Percentiles rank a stretch among this genome's conserved stretches.
Conservation (phyloP, 257 asterid species). For the Solanum sitiens region DNA sequence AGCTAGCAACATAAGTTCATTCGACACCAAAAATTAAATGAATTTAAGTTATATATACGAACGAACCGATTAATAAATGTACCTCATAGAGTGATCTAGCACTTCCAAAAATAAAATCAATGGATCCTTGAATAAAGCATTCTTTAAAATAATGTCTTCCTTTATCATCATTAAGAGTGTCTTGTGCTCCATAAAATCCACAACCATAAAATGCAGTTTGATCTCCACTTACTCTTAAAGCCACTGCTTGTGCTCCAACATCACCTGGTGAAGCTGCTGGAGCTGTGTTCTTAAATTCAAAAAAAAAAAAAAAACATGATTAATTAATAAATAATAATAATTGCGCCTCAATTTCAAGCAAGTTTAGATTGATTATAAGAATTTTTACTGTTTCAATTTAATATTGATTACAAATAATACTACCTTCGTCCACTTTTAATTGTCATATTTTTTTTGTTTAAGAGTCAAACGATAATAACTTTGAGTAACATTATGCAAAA, state of each 20-base stretch:
- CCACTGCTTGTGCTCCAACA: constrained; percentile 66
- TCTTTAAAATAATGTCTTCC: constrained; percentile 82
- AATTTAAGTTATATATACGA: neutral
- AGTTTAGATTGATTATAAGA: neutral
- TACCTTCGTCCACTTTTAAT: too few relatives aligned
- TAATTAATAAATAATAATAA: neutral
- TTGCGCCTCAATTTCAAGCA: neutral
- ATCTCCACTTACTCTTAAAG: constrained; percentile 56
- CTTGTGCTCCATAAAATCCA: constrained; percentile 81
- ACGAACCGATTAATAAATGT: neutral
- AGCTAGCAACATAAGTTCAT: neutral
- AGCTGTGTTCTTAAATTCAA: constrained; percentile 51
- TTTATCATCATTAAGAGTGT: constrained; percentile 59
- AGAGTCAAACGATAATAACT: too few relatives aligned
- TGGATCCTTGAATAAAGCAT: constrained; percentile 84
- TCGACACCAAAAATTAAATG: neutral
- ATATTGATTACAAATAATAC: neutral
- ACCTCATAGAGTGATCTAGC: constrained; percentile 73
- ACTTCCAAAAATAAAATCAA: constrained; percentile 81
- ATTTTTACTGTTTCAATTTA: neutral
- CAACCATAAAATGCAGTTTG: constrained; percentile 73
- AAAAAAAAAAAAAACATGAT: neutral
- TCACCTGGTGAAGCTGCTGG: constrained; percentile 67
- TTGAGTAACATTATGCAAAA: too few relatives aligned
- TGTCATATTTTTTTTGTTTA: too few relatives aligned